Conservation (phyloP, 306 rosid species). For the Aeschynomene evenia region DNA sequence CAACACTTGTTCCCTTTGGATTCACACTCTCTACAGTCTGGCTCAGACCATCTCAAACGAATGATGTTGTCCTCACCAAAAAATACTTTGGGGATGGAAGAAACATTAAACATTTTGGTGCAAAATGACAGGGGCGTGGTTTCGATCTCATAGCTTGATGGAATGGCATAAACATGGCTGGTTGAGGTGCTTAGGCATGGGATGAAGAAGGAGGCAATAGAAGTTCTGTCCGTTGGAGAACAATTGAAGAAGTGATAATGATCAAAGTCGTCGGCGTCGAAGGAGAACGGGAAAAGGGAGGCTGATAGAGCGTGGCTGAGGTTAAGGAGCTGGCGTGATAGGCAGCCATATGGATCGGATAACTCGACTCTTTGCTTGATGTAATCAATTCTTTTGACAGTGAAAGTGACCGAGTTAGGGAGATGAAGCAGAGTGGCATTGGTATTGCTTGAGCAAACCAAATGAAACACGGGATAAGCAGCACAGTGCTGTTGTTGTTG, state of each 20-base stretch:
- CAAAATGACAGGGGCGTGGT: background rate
- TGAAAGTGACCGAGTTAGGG: slow-evolving; percentile 33
- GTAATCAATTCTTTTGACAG: slow-evolving; percentile 33
- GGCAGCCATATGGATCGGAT: slow-evolving; percentile 18
- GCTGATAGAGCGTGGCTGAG: slow-evolving; percentile 14
- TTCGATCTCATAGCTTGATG: fast-evolving
- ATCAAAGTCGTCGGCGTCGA: background rate
- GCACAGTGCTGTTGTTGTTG: slow-evolving; percentile 9
- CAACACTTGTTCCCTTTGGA: slow-evolving; percentile 27
- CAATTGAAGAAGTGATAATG: slow-evolving; percentile 35
- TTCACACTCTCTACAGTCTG: slow-evolving; percentile 39
- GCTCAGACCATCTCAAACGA: slow-evolving; percentile 29
- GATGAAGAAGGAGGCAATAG: fast-evolving
- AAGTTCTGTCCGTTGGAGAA: background rate
- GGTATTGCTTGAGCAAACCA: slow-evolving; percentile 33
- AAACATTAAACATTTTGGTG: slow-evolving; percentile 30
- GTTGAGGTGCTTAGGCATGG: slow-evolving; percentile 21
- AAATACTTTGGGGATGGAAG: background rate
- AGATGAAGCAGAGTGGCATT: slow-evolving; percentile 32
- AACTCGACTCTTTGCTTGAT: slow-evolving; percentile 26
- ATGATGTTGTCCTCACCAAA: background rate
- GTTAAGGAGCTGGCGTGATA: background rate
- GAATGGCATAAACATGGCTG: background rate
- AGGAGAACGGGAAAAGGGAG: slow-evolving; percentile 23
- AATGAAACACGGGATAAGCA: slow-evolving; percentile 43